phyloP scores from a whole-genome alignment of 192 early-diverging fungal genomes.

The Powellomyces hirtus region DNA sequence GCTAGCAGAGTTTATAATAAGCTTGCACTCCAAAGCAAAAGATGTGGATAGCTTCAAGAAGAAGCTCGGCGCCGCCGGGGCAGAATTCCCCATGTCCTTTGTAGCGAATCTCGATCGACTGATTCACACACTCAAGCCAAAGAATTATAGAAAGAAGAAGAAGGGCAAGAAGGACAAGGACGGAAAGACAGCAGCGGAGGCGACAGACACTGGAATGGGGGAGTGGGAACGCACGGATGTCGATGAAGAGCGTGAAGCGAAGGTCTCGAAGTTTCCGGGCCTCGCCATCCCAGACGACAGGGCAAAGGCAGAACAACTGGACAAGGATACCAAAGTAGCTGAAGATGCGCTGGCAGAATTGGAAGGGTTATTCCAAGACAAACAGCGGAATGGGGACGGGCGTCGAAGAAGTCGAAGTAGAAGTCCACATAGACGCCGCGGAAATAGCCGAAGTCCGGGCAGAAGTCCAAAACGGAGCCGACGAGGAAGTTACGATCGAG shows the following conservation, averaged over 20 bases:
- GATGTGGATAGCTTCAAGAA: constrained; percentile 63
- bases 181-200: background rate
- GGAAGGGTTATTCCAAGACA: constrained; percentile 43
- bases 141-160: constrained; percentile 21
- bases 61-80: constrained; percentile 65
- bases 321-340: constrained; percentile 46
- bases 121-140: constrained; percentile 75
- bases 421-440: constrained; percentile 9
- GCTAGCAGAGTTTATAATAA: constrained; percentile 88
- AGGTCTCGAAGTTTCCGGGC: constrained; percentile 68
- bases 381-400: constrained; percentile 17
- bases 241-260: constrained; percentile 32
- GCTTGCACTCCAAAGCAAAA: constrained; percentile 72
- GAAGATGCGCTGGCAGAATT: constrained; percentile 59
- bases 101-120: constrained; percentile 82
- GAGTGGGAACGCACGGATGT: constrained; percentile 38
- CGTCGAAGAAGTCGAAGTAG: constrained; percentile 2
- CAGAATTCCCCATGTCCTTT: constrained; percentile 82
- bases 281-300: constrained; percentile 56
- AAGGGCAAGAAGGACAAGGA: constrained; percentile 37
- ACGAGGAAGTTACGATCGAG: constrained; percentile 6
- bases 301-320: constrained; percentile 29
- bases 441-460: constrained; percentile 26
- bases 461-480: constrained; percentile 24
- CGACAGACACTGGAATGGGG: background rate